phyloP scores from a whole-genome alignment of 2,329 filamentous ascomycete genomes.

The Taxawa tesnikishii region DNA sequence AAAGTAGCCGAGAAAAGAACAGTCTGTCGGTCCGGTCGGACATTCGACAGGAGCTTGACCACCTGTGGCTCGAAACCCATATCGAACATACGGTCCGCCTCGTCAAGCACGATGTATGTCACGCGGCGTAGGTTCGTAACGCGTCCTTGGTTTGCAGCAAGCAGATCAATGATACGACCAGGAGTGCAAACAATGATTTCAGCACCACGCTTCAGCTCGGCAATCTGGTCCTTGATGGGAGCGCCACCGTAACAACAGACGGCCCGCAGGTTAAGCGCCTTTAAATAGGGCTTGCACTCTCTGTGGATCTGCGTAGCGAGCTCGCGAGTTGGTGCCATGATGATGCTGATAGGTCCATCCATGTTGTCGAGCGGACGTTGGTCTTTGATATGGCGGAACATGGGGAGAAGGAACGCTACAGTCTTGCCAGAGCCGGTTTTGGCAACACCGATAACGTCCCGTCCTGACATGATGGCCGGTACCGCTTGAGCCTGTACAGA shows the following conservation, averaged over 20 bases:
- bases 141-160: constrained; percentile 86
- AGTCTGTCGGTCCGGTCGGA: constrained; percentile 84
- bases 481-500: constrained; percentile 93
- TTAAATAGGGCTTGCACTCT: constrained; percentile 90
- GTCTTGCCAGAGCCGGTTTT: constrained; percentile 98
- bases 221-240: constrained; percentile 95
- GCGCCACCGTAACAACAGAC: constrained; percentile 92
- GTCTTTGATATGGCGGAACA: constrained; percentile 97
- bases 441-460: constrained; percentile 90
- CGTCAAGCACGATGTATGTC: constrained; percentile 89
- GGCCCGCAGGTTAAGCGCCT: constrained; percentile 69
- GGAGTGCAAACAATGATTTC: constrained; percentile 94
- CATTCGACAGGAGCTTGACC: constrained; percentile 87
- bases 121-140: constrained; percentile 84
- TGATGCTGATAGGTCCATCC: constrained; percentile 77
- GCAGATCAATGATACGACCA: constrained; percentile 86
- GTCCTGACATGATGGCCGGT: constrained; percentile 87
- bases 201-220: constrained; percentile 85
- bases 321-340: constrained; percentile 91
- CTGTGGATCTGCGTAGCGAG: constrained; percentile 86
- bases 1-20: constrained; percentile 96
- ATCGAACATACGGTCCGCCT: constrained; percentile 98
- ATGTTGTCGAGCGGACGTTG: constrained; percentile 69
- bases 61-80: constrained; percentile 99
- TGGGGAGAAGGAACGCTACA: constrained; percentile 84